Base-by-base conservation (phyloP, 495 filamentous ascomycete genomes). In the Talaromyces borbonicus region DNA sequence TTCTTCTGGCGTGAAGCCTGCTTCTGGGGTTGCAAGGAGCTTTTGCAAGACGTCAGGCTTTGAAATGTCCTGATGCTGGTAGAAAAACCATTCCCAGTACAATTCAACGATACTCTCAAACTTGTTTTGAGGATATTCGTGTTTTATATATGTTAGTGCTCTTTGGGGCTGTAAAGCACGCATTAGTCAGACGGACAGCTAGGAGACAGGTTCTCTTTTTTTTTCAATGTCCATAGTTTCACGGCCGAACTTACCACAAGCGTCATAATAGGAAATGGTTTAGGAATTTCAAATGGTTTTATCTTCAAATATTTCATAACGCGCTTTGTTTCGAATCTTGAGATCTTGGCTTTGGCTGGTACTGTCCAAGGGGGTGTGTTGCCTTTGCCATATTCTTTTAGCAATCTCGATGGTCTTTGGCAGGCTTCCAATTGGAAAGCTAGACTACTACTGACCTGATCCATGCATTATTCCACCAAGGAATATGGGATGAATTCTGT, bases 311-410 rank as follows among this genome's bases (percentile, higher is more conserved):
- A 75, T 47, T 60, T 60, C 46, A 68, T 65, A 25, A 80, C 69
- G n/a, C 82, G 75, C 5, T 52, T 50, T 3, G 53, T 53, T 56
- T 87, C 84, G 53, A 67, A 74, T 26, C 50, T 38, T 25, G 63
- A 61, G 55, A 86, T 78, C 8, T 45, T 52, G 12, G 73, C 79
- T 67, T 89, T 87, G 35, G 77, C 77, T 4, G 79, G 77, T 22
- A 83, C 60, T 1, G 68, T 74, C 80, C 81, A 85, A 4, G 85
- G 85, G 0, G 85, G 85, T 48, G 78, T 78, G 63, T 90, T 88
- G 30, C 82, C 81, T 77, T 44, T 30, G 6, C 24, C 1, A 0
- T 25, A 29, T 42, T 38, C 45, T 42, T 26, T 47, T 15, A 47
- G 6, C 20, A 20, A 15, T 11, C n/a, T n/a, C n/a, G n/a, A n/a